Percentiles rank a stretch among this genome's conserved stretches.
These are phyloP conservation scores for Atalantia buxifolia DNA, from an alignment of 345 rosid species.

Conservation along the genomic window DNA sequence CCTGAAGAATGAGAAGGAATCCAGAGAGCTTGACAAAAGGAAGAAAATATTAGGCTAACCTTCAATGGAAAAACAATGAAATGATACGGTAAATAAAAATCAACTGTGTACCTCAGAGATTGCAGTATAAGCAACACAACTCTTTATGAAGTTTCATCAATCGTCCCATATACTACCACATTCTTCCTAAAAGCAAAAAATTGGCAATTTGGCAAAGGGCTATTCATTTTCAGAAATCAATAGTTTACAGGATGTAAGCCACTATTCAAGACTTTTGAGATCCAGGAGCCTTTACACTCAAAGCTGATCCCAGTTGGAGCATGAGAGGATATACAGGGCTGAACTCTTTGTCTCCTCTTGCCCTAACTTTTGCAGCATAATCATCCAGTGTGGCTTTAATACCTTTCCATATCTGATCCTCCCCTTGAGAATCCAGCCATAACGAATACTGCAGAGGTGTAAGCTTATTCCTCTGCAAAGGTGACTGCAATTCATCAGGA, in stretches of 20 bases:
- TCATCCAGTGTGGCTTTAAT: constrained; percentile 93
- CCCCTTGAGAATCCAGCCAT: constrained; percentile 95
- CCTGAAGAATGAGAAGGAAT: background rate
- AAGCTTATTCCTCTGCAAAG: constrained; percentile 82
- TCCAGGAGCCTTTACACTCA: constrained; percentile 36
- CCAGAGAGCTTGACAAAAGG: background rate
- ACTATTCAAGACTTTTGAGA: constrained; percentile 13
- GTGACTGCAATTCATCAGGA: constrained; percentile 85
- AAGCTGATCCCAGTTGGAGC: constrained; percentile 80
- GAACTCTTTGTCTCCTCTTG: constrained; percentile 97
- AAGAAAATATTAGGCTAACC: background rate
- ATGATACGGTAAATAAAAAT: background rate
- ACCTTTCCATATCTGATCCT: constrained; percentile 99
- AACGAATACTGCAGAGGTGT: constrained; percentile 79
- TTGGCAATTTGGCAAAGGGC: constrained; percentile 2
- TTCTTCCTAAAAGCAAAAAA: constrained; percentile 7
- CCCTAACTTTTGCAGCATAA: constrained; percentile 69
- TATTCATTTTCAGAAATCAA: background rate
- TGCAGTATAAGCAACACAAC: background rate
- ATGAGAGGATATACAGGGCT: constrained; percentile 94
- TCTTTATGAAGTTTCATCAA: constrained; percentile 1
- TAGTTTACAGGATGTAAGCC: background rate
- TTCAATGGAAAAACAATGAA: background rate
- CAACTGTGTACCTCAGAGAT: background rate
- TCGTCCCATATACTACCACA: background rate